Evolutionary conservation across 768 basidiomycete species (phyloP), one percentile per base, ranked within the genome.

Genomic region (Hygrophoropsis aurantiaca): DNA sequence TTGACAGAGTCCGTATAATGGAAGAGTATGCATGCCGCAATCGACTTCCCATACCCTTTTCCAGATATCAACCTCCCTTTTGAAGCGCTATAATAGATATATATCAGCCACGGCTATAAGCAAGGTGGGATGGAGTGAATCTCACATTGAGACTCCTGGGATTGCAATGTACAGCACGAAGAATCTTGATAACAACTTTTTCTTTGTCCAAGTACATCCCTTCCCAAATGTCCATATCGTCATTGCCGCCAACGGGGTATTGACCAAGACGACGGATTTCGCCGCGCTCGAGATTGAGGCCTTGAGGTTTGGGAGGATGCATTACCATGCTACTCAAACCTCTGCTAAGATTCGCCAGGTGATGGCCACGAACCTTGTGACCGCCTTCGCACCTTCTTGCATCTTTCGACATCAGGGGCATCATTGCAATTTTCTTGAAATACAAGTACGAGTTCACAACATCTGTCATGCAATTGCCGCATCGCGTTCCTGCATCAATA

Each of bases 1-100:
- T 50, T 75, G 74, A 46, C 77, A 75, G 52, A 76, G 80, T 1
- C 80, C 80, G 50, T 78, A 81, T 46, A 82, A 79, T 1, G 80
- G 81, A 2, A 82, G 67, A 38, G 80, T 77, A 43, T 79, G 70
- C 35, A 62, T 64, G 16, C 80, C 80, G 33, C 64, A 69, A 48
- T 82, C 81, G 11, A 61, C 60, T 45, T 72, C 71, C 79, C 79
- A 82, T 19, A 81, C 66, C 32, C 71, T 66, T 24, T 69, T 67
- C 80, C 80, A 82, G 23, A 81, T 78, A 13, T 72, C 69, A 6
- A 75, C 77, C 57, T 82, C 81, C 16, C 78, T 60, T 44, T 66
- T 66, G 52, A 82, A 80, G 19, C 81, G 67, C 79, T 81, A 50
- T 11, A 16, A 37, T 19, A 36, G 18, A 26, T 24, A 27, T 51